Evolutionary conservation across 2,329 filamentous ascomycete genomes (phyloP).

Genomic region (Phaeoacremonium minimum): DNA sequence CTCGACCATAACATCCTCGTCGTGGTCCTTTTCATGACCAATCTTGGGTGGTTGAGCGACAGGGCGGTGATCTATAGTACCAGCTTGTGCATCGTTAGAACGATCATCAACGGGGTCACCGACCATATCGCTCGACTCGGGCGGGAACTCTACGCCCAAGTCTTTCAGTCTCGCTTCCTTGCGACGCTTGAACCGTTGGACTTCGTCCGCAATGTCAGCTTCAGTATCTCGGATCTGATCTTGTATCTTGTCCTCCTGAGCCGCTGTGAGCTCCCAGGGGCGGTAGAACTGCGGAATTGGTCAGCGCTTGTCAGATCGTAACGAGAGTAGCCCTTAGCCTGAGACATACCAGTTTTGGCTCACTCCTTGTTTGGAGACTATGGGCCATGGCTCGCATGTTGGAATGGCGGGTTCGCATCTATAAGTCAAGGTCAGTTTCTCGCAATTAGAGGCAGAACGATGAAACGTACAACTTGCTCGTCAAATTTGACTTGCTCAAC

Average conservation of each 20-base stretch:
- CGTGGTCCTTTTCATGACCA: conserved; percentile 37
- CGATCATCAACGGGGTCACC: conserved; percentile 38
- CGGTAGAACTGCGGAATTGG: conserved; percentile 65
- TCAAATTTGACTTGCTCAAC: conserved; percentile 73
- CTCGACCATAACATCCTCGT: conserved; percentile 76
- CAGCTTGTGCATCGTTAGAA: conserved; percentile 26
- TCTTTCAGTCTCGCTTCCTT: conserved; percentile 36
- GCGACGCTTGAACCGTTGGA: conserved; percentile 53
- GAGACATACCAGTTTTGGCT: conserved; percentile 69
- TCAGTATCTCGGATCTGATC: conserved; percentile 66
- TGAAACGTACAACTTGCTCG: conserved; percentile 63
- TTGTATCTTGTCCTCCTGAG: conserved; percentile 68
- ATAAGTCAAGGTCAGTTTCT: conserved; percentile 15
- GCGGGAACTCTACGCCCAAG: conserved; percentile 23
- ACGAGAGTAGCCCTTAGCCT: background rate
- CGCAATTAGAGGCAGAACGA: background rate
- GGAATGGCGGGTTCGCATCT: conserved; percentile 73
- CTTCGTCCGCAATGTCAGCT: conserved; percentile 59
- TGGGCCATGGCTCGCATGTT: conserved; percentile 68
- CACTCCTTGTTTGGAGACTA: conserved; percentile 66
- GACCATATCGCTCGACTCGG: conserved; percentile 28
- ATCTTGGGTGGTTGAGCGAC: conserved; percentile 19
- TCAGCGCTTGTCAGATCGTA: conserved; percentile 1
- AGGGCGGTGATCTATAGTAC: conserved; percentile 19
- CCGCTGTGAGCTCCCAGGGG: conserved; percentile 69